Percentiles rank a stretch among this genome's conserved stretches.
These are phyloP conservation scores for Lachnellula hyalina DNA, from an alignment of 2,329 filamentous ascomycete genomes.

Conservation along the genomic window DNA sequence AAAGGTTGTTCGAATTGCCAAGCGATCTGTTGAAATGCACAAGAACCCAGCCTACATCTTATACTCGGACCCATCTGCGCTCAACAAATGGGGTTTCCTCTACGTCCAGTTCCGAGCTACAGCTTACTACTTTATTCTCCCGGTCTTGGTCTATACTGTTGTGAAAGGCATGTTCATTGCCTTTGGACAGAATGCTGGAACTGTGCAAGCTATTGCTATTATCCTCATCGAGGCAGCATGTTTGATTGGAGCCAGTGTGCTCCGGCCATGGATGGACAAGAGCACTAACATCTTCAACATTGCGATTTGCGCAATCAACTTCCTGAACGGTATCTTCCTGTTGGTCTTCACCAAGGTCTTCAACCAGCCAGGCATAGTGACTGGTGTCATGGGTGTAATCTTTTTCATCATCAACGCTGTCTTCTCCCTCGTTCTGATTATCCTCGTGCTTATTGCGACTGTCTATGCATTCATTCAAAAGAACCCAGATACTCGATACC, in stretches of 20 bases:
- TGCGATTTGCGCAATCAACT: conserved; percentile 82
- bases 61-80: conserved; percentile 86
- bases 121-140: conserved; percentile 91
- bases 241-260: conserved; percentile 70
- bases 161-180: conserved; percentile 87
- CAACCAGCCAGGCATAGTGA: conserved; percentile 74
- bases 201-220: conserved; percentile 74
- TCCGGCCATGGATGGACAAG: conserved; percentile 98
- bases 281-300: conserved; percentile 97
- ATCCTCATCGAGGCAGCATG: conserved; percentile 76
- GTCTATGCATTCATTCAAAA: conserved; percentile 79
- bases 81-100: conserved; percentile 98
- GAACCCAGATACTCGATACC: conserved; percentile 91
- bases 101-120: conserved; percentile 96
- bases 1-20: conserved; percentile 86
- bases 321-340: conserved; percentile 83
- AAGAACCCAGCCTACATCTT: conserved; percentile 96
- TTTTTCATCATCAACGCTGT: conserved; percentile 85
- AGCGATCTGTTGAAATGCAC: conserved; percentile 83
- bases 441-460: conserved; percentile 75
- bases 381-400: conserved; percentile 81
- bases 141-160: conserved; percentile 71
- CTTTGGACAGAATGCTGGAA: conserved; percentile 65
- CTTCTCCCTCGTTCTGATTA: conserved; percentile 74
- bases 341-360: conserved; percentile 86